These are phyloP conservation scores for Apiospora arundinis DNA, from an alignment of 2,329 filamentous ascomycete genomes.

Conservation along the genomic window DNA sequence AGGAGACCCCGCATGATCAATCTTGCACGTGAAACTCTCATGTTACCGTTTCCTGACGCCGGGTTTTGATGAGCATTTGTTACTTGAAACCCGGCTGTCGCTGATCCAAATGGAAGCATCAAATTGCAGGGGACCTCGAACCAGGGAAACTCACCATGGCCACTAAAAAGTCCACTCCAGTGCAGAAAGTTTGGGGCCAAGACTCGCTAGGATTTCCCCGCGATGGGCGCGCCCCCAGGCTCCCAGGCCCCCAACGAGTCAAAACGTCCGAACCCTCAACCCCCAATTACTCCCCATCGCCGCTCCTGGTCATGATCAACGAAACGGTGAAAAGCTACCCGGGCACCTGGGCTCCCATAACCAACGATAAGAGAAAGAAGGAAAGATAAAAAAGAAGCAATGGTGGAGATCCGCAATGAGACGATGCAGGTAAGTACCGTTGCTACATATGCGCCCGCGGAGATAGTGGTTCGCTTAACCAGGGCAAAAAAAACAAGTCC, in stretches of 20 bases:
- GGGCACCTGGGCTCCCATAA: neutral
- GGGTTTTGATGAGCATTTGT: neutral
- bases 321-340: neutral
- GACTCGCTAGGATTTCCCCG: neutral
- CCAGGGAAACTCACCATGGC: neutral
- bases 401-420: neutral
- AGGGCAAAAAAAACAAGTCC: no score
- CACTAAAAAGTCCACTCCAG: neutral
- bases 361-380: neutral
- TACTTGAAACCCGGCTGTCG: neutral
- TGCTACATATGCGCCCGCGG: neutral
- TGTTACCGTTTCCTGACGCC: neutral
- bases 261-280: neutral
- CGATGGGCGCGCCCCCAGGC: neutral
- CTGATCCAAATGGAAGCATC: neutral
- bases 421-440: neutral
- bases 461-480: neutral
- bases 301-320: neutral
- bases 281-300: no score
- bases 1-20: neutral
- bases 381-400: neutral
- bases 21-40: neutral
- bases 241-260: constrained; percentile 4
- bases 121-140: neutral
- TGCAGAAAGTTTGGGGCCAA: neutral